These are phyloP conservation scores for Borovskyia barvae DNA, from an alignment of 208 protist species.

Conservation along the genomic window DNA sequence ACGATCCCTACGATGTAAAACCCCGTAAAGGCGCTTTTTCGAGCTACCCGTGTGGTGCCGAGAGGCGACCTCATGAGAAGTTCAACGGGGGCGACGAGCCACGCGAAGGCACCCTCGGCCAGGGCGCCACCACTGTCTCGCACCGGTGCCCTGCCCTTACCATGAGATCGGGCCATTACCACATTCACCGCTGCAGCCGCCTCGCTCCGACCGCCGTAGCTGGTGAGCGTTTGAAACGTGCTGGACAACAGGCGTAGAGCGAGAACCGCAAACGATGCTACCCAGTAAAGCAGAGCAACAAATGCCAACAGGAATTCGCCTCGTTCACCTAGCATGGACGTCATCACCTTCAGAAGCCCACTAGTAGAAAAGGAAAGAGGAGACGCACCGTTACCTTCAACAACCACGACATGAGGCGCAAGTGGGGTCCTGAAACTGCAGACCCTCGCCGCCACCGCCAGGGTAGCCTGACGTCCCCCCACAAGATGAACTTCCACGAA, in stretches of 20 bases:
- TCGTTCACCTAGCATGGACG: not conserved
- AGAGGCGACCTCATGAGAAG: conserved; percentile 12
- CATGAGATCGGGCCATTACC: too few species aligned
- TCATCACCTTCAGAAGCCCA: not conserved
- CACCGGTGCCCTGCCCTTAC: not conserved
- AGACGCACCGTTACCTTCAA: too few species aligned
- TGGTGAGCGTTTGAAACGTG: conserved; percentile 31
- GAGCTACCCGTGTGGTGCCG: conserved; percentile 25
- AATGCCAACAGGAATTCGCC: not conserved
- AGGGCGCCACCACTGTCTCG: not conserved
- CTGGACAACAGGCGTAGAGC: conserved; percentile 28
- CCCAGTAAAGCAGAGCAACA: conserved; percentile 54
- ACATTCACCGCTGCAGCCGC: not conserved
- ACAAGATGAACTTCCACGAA: too few species aligned
- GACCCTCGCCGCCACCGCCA: too few species aligned
- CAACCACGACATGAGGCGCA: too few species aligned
- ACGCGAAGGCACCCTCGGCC: not conserved
- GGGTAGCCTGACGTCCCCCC: too few species aligned
- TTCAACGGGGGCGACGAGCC: not conserved
- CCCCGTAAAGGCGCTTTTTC: conserved; percentile 35
- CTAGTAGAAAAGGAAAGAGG: conserved; percentile 5
- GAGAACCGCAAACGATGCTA: conserved; percentile 32
- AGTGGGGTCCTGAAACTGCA: too few species aligned
- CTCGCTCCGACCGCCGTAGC: conserved; percentile 45
- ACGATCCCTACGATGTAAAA: conserved; percentile 57